A percentile compares a stretch with the other conserved stretches of the same genome.
Conservation (phyloP, 164 flowering plant species). For the Brasenia schreberi region DNA sequence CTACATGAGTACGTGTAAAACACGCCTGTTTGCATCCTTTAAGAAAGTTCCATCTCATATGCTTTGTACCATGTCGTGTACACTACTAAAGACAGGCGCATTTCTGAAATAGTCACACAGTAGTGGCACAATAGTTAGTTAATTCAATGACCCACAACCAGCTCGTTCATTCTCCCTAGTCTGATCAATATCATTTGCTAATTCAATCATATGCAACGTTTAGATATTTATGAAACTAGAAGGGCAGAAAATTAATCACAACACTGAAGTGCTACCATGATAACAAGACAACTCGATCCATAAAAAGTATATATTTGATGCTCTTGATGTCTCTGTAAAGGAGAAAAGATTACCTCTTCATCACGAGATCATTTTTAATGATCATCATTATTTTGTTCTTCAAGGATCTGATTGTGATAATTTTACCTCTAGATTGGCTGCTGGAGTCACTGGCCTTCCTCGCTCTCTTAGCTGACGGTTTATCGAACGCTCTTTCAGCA, state of each 20-base stretch:
- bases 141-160: too few species aligned
- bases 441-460: conserved; percentile 14
- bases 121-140: too few species aligned
- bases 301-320: background rate
- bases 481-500: conserved; percentile 52
- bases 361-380: background rate
- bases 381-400: background rate
- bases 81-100: too few species aligned
- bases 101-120: too few species aligned
- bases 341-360: background rate
- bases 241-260: background rate
- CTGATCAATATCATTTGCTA: too few species aligned
- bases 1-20: too few species aligned
- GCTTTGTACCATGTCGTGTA: too few species aligned
- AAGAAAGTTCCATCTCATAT: too few species aligned
- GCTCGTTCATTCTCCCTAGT: too few species aligned
- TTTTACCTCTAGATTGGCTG: conserved; percentile 29
- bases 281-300: background rate
- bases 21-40: too few species aligned
- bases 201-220: too few species aligned
- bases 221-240: background rate
- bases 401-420: background rate
- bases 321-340: background rate
- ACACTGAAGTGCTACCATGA: background rate
- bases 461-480: conserved; percentile 51